phyloP scores from a whole-genome alignment of 116 monocot genomes.

The Trichopus zeylanicus region DNA sequence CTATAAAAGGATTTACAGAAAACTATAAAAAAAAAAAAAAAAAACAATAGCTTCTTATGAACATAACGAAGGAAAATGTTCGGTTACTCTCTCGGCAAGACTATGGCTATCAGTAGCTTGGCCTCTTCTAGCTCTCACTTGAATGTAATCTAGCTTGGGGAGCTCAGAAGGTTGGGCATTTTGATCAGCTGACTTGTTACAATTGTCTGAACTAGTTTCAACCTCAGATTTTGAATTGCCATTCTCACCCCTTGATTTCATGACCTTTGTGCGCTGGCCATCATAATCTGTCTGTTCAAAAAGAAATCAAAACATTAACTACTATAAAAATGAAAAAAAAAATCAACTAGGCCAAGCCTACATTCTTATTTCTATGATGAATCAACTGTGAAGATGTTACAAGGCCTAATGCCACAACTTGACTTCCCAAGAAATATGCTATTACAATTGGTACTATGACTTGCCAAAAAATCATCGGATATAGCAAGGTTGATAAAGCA shows the following conservation, averaged over 20 bases:
- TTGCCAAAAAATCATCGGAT: background rate
- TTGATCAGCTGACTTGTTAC: conserved; percentile 31
- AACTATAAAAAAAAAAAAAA: background rate
- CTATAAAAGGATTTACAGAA: conserved; percentile 1
- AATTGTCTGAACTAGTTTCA: conserved; percentile 41
- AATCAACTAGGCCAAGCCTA: background rate
- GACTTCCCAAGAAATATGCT: background rate
- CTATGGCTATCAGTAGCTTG: conserved; percentile 97
- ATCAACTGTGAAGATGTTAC: background rate
- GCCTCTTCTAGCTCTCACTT: conserved; percentile 83
- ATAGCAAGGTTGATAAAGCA: background rate
- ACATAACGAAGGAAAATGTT: background rate
- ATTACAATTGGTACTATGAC: background rate
- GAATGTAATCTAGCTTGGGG: conserved; percentile 75
- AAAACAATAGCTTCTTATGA: no score
- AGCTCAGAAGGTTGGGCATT: conserved; percentile 33
- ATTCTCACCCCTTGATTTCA: conserved; percentile 32
- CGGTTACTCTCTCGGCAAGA: conserved; percentile 79
- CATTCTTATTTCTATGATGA: background rate
- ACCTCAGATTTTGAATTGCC: conserved; percentile 39
- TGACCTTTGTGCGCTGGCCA: conserved; percentile 22
- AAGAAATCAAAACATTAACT: conserved; percentile 1
- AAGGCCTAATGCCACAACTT: background rate
- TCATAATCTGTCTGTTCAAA: conserved; percentile 40
- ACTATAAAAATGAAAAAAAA: background rate